A percentile compares a stretch with the other conserved stretches of the same genome.
phyloP scores from a whole-genome alignment of 352 stramenopile species.

The Pythium phragmitis region DNA sequence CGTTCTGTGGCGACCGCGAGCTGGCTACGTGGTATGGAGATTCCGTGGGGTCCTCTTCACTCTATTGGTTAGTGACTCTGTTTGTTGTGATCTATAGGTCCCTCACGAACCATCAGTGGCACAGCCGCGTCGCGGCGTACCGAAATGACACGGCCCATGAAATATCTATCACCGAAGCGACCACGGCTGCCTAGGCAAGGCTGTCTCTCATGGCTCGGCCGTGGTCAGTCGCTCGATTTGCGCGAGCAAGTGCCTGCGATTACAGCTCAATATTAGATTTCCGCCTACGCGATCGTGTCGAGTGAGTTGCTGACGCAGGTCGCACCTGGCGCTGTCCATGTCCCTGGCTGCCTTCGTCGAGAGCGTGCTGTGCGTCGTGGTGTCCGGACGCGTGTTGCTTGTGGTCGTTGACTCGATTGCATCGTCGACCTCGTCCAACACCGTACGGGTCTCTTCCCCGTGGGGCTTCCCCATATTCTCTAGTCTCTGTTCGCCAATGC shows the following conservation, averaged over 20 bases:
- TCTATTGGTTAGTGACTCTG: background rate
- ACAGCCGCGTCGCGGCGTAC: constrained; percentile 12
- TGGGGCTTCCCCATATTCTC: constrained; percentile 12
- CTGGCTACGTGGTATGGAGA: constrained; percentile 22
- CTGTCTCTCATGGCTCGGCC: background rate
- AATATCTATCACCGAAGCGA: background rate
- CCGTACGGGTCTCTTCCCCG: background rate
- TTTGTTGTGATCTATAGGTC: constrained; percentile 8
- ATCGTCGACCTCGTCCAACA: constrained; percentile 13
- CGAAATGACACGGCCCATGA: background rate
- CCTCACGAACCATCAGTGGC: constrained; percentile 26
- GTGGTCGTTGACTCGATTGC: background rate
- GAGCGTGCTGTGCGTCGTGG: constrained; percentile 12
- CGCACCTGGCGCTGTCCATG: constrained; percentile 45
- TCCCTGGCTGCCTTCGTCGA: constrained; percentile 42
- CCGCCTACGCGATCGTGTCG: background rate
- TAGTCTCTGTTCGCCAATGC: constrained; percentile 17
- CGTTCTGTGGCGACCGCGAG: constrained; percentile 19
- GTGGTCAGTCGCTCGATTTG: constrained; percentile 18
- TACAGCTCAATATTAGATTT: background rate
- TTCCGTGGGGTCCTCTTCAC: background rate
- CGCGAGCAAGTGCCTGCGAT: constrained; percentile 15
- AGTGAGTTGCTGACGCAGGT: background rate
- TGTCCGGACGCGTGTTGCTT: too few species aligned
- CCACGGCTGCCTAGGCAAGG: background rate